A percentile compares a stretch with the other conserved stretches of the same genome.
phyloP scores from a whole-genome alignment of 1,139 yeast species.

The Suhomyces maxii region DNA sequence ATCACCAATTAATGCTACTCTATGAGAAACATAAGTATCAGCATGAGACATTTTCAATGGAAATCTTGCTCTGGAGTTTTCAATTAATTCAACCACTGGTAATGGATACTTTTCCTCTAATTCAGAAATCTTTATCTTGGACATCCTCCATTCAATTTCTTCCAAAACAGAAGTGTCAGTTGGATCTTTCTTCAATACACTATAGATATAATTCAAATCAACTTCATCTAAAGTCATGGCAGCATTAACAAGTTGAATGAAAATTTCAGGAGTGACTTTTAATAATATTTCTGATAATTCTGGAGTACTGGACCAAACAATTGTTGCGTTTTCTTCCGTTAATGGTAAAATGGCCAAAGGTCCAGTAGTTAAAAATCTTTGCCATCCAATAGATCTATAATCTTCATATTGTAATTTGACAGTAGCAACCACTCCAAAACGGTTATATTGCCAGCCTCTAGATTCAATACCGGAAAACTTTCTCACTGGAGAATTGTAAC shows the following conservation, averaged over 20 bases:
- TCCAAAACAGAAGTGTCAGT: conserved; percentile 53
- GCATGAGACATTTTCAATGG: conserved; percentile 90
- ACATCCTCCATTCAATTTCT: conserved; percentile 74
- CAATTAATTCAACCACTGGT: conserved; percentile 56
- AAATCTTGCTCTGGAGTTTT: conserved; percentile 77
- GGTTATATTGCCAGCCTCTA: conserved; percentile 88
- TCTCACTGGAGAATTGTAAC: conserved; percentile 91
- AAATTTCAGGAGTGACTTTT: conserved; percentile 58
- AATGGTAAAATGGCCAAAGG: conserved; percentile 90
- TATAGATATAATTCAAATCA: conserved; percentile 42
- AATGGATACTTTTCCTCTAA: conserved; percentile 68
- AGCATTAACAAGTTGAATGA: conserved; percentile 76
- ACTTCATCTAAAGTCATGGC: conserved; percentile 68
- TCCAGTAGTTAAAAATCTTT: conserved; percentile 87
- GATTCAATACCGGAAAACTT: conserved; percentile 77
- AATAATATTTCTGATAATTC: conserved; percentile 66
- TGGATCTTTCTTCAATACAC: conserved; percentile 32
- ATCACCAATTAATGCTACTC: conserved; percentile 92
- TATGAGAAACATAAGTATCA: conserved; percentile 77
- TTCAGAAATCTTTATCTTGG: conserved; percentile 39
- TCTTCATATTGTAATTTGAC: conserved; percentile 73
- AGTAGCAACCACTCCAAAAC: conserved; percentile 91
- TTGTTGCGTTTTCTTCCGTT: conserved; percentile 80
- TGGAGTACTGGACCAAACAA: conserved; percentile 92
- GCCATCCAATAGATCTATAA: conserved; percentile 80